Evolutionary conservation across 1,284 basidiomycete species (phyloP), one percentile per base, ranked within the genome.

Genomic region (Fomitopsis schrenkii): DNA sequence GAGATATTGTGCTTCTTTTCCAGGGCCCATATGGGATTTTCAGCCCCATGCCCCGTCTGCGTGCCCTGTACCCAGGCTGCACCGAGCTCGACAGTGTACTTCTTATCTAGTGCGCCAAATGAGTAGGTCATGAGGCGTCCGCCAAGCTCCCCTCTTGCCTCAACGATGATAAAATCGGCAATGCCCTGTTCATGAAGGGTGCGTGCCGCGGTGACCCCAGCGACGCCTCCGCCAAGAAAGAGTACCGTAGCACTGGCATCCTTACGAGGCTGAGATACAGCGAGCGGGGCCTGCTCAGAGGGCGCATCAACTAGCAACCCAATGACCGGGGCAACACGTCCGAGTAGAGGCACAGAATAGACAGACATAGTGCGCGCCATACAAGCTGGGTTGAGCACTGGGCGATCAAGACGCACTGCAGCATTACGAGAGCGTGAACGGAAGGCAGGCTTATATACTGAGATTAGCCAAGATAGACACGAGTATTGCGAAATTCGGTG

Each of bases 41-140:
- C 75, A 36, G 79, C 76, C 9, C 84, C 84, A 57, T 76, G 69
- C 4, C 75, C 80, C 5, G 74, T 71, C 59, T 84, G 82, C 3
- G 85, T 85, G 8, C 89, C 88, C 67, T 90, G 87, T 41, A 91
- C 79, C 88, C 89, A 91, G 67, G 88, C 88, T 15, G 87, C 82
- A 22, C 89, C 88, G 9, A 82, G 71, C 70, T 91, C 88, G 35
- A 90, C 72, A 0, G 77, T 78, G 59, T 76, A 74, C 22, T 78
- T 64, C 53, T 70, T 72, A 3, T 71, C 74, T 3, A 72, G 57
- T 2, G 64, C 71, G 35, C 79, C 83, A 60, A 88, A 81, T 0
- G 68, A 59, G 45, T 75, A 75, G 59, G 77, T 80, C 65, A 76
- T 79, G 75, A 89, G 79, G 9, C 87, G 79, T 7, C 87, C 87